Percentiles rank a stretch among this genome's conserved stretches.
Evolutionary conservation across 2,329 filamentous ascomycete genomes (phyloP).

Genomic region (Phaeomoniella chlamydospora): DNA sequence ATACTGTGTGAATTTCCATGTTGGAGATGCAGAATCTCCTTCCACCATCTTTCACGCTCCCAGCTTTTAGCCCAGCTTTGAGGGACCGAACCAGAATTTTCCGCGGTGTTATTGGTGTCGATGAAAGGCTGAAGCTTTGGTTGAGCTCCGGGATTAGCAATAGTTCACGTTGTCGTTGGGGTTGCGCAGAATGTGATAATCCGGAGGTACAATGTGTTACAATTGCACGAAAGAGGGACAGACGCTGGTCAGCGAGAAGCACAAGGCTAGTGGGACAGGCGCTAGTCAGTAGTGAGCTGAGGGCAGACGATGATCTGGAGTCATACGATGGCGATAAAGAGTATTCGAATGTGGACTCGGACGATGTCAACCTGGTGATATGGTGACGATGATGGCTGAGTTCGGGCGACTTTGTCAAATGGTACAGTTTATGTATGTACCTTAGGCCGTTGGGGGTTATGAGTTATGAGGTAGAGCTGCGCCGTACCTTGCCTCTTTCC

Average conservation of each 20-base stretch:
- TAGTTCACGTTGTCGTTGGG: too few relatives aligned
- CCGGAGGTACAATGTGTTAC: too few relatives aligned
- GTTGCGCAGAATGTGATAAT: too few relatives aligned
- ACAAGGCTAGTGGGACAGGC: not conserved
- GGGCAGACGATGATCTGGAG: not conserved
- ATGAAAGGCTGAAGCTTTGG: not conserved
- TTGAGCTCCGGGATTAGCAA: too few relatives aligned
- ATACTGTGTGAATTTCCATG: constrained; percentile 99
- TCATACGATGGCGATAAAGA: not conserved
- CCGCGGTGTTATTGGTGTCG: too few relatives aligned
- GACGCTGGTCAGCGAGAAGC: not conserved
- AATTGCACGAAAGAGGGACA: not conserved
- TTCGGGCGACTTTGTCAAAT: too few relatives aligned
- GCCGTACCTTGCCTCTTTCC: not conserved
- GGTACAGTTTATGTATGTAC: too few relatives aligned
- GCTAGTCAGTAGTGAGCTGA: not conserved
- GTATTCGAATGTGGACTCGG: too few relatives aligned
- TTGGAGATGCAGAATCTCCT: constrained; percentile 83
- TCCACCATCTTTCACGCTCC: constrained; percentile 70
- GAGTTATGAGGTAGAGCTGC: not conserved
- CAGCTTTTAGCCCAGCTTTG: constrained; percentile 16
- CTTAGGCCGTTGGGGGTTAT: not conserved
- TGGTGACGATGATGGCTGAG: not conserved
- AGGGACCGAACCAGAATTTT: too few relatives aligned
- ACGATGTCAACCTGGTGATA: not conserved